These are phyloP conservation scores for Aurantiochytrium sp. DNA, from an alignment of 108 stramenopile species.

Conservation along the genomic window DNA sequence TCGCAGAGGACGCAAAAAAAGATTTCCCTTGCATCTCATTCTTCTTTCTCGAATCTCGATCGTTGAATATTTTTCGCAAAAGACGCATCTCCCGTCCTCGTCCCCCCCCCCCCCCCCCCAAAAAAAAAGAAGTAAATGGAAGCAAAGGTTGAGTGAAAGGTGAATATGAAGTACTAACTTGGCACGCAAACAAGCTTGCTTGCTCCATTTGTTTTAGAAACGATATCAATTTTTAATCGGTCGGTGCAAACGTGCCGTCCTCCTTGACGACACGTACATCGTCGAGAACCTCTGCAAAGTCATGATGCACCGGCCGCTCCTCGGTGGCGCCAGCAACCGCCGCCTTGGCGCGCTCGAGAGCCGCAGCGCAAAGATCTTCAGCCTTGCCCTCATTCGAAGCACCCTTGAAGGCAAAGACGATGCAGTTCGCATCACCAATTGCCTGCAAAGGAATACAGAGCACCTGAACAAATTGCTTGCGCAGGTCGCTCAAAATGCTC, in stretches of 20 bases:
- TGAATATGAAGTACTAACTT: no score
- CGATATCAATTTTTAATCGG: background rate
- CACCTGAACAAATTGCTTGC: background rate
- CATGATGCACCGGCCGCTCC: background rate
- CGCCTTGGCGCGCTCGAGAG: background rate
- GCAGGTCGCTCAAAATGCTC: background rate
- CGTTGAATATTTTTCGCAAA: no score
- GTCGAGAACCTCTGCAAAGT: background rate
- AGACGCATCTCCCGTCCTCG: no score
- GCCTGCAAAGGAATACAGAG: background rate
- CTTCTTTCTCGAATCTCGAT: no score
- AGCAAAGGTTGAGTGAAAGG: no score
- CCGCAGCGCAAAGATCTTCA: background rate
- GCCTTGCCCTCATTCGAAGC: background rate
- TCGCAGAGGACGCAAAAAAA: no score
- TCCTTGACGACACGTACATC: background rate
- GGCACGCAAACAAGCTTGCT: no score
- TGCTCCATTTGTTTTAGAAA: background rate
- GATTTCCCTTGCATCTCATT: no score
- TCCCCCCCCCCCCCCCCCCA: no score
- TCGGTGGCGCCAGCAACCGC: background rate
- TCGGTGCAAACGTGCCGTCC: background rate
- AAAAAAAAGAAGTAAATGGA: no score
- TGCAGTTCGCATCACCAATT: background rate
- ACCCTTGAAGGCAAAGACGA: background rate